Percentiles rank a stretch among this genome's conserved stretches.
These are phyloP conservation scores for Blastobotrys americana DNA, from an alignment of 805 yeast species.

Conservation along the genomic window DNA sequence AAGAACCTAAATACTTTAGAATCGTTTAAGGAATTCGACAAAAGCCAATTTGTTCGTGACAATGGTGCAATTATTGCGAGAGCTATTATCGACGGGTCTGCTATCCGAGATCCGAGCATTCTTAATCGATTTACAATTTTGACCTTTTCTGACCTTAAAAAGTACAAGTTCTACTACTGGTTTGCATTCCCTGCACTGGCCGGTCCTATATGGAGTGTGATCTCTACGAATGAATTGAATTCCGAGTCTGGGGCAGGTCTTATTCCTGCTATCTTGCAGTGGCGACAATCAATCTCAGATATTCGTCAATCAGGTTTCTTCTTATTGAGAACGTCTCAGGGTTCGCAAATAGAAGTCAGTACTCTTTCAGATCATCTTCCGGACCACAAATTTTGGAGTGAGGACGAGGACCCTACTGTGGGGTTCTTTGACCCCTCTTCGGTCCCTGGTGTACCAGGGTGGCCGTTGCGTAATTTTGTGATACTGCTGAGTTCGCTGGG, in stretches of 20 bases:
- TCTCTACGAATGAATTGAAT: neutral
- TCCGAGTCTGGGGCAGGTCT: neutral
- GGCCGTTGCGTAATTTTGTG: conserved; percentile 53
- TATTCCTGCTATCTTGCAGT: conserved; percentile 8
- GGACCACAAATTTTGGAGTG: conserved; percentile 12
- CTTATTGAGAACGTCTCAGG: conserved; percentile 19
- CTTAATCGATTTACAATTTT: conserved; percentile 45
- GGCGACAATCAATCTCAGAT: conserved; percentile 11
- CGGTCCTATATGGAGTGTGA: neutral
- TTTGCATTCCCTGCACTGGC: conserved; percentile 65
- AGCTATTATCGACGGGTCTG: conserved; percentile 31
- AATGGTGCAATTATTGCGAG: conserved; percentile 31
- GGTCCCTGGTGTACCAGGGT: conserved; percentile 38
- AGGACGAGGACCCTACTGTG: conserved; percentile 12
- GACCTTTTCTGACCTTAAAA: conserved; percentile 82
- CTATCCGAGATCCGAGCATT: conserved; percentile 35
- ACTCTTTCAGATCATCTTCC: conserved; percentile 17
- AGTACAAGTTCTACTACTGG: conserved; percentile 87
- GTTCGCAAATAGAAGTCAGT: conserved; percentile 13
- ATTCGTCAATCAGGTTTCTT: conserved; percentile 24
- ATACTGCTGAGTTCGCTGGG: conserved; percentile 38
- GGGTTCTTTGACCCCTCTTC: conserved; percentile 38
- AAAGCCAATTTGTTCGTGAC: conserved; percentile 45
- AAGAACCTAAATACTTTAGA: conserved; percentile 76
- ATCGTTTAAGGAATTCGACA: conserved; percentile 67